Base-by-base conservation (phyloP, 768 basidiomycete species). In the Tephrocybe sp. region DNA sequence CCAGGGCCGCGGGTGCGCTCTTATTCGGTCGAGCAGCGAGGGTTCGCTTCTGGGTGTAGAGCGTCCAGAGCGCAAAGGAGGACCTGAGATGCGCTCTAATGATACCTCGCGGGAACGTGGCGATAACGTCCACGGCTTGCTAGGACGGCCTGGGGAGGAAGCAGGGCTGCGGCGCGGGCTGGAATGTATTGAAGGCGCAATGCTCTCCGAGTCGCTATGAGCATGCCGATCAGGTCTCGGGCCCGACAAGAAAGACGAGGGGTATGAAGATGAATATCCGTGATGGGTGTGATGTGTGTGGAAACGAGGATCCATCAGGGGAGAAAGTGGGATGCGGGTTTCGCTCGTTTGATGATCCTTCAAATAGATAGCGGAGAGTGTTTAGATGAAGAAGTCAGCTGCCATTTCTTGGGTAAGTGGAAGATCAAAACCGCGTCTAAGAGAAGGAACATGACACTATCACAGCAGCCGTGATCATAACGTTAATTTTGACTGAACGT, bases 251-350 rank as follows among this genome's bases (percentile, higher is more conserved):
- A 39, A 4, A 7, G 31, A 34, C 1, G 46, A 39, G 13, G 52
- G 47, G 19, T 44, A 53, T 11, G 52, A 53, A 8, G 42, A 49
- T 11, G 52, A 48, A 15, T 48, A 47, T 9, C 6, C 16, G 12
- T 53, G 36, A 4, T 3, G 11, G 22, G 31, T 30, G 12, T 7
- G 28, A 12, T 12, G n/a, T 9, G 35, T 18, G 13, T 5, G 13
- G 37, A 38, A 38, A 9, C 21, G 38, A 34, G 39, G 9, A 18
- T 26, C 13, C 47, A 48, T 48, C 16, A 19, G 13, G 32, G 12
- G 32, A 34, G 4, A 34, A 13, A 34, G 32, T 12, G 32, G 32
- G 16, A 34, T 13, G 13, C 32, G 9, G 32, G 32, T 34, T 12
- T 12, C n/a, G n/a, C n/a, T n/a, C n/a, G n/a, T n/a, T n/a, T n/a